A percentile compares a stretch with the other conserved stretches of the same genome.
phyloP scores from a whole-genome alignment of 345 rosid species.

The Gossypium ekmanianum region DNA sequence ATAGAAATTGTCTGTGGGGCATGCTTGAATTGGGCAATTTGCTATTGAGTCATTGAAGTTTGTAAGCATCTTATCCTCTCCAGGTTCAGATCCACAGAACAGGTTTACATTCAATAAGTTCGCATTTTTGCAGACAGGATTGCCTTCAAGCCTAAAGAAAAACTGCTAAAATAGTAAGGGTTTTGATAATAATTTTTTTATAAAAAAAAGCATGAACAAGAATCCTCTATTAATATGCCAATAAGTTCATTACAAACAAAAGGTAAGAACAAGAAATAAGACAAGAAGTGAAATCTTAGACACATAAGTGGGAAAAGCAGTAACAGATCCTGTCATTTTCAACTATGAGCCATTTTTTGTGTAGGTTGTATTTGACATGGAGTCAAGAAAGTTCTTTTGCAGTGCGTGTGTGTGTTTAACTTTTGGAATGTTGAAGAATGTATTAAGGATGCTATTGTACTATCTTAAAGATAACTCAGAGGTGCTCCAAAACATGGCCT shows the following conservation, averaged over 20 bases:
- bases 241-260: not conserved
- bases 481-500: not conserved
- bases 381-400: not conserved
- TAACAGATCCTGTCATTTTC: not conserved
- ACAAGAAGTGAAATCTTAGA: not conserved
- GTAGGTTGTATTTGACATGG: not conserved
- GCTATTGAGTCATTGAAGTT: constrained; percentile 27
- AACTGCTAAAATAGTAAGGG: constrained; percentile 32
- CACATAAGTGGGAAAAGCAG: not conserved
- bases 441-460: not conserved
- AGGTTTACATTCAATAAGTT: constrained; percentile 38
- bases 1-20: constrained; percentile 54
- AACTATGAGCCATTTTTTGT: not conserved
- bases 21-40: constrained; percentile 49
- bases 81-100: constrained; percentile 45
- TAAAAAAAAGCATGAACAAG: not conserved
- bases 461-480: not conserved
- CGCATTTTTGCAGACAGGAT: constrained; percentile 62
- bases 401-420: not conserved
- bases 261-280: not conserved
- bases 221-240: not conserved
- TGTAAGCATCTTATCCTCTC: constrained; percentile 23
- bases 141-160: constrained; percentile 70
- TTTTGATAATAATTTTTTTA: not conserved
- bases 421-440: not conserved